phyloP scores from a whole-genome alignment of 2,329 filamentous ascomycete genomes.

The Alternaria alternata region DNA sequence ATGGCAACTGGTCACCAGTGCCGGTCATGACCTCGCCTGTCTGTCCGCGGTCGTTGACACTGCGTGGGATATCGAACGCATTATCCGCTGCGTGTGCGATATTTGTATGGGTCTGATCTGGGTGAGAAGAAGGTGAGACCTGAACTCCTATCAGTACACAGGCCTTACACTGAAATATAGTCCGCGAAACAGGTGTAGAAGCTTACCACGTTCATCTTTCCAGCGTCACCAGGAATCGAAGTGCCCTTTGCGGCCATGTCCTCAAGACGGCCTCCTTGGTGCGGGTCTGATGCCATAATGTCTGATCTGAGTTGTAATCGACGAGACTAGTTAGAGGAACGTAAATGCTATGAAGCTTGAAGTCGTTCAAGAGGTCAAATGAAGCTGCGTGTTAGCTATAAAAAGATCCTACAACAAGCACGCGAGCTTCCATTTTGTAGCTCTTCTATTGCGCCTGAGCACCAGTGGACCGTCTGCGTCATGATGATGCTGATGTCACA shows the following conservation, averaged over 20 bases:
- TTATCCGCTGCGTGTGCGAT: no score
- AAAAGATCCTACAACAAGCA: no score
- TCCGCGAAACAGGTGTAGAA: constrained; percentile 50
- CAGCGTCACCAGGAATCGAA: constrained; percentile 57
- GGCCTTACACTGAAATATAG: constrained; percentile 13
- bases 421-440: constrained; percentile 8
- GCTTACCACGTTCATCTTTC: constrained; percentile 46
- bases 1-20: constrained; percentile 43
- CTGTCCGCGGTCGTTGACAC: constrained; percentile 39
- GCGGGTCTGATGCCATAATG: constrained; percentile 24
- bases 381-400: no score
- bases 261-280: constrained; percentile 46
- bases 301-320: no score
- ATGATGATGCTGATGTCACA: constrained; percentile 21
- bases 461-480: constrained; percentile 2
- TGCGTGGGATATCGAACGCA: constrained; percentile 29
- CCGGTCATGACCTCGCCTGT: constrained; percentile 49
- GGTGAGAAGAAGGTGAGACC: no score
- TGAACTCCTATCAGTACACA: no score
- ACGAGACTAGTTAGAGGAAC: no score
- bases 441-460: background rate
- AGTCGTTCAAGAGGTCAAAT: no score
- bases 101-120: no score
- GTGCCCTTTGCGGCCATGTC: constrained; percentile 50
- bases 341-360: no score